A percentile compares a stretch with the other conserved stretches of the same genome.
These are phyloP conservation scores for Xylaria sp. DNA, from an alignment of 2,329 filamentous ascomycete species.

Conservation along the genomic window DNA sequence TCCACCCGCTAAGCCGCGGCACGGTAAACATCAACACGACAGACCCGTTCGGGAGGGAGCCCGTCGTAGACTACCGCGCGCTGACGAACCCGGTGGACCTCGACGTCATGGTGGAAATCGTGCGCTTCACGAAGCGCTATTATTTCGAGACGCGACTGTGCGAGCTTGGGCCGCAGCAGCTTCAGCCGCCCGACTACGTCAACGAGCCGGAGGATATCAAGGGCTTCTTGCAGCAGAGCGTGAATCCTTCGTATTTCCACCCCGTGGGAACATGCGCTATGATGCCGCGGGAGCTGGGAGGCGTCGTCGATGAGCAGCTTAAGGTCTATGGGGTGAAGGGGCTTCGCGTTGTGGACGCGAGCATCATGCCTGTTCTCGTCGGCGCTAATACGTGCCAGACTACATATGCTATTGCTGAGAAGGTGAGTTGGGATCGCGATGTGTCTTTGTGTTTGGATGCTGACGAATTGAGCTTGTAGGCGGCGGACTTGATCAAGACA, in stretches of 20 bases:
- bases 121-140: constrained; percentile 53
- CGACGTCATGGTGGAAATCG: constrained; percentile 53
- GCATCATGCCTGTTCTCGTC: constrained; percentile 58
- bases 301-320: constrained; percentile 57
- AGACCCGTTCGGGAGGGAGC: constrained; percentile 51
- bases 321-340: constrained; percentile 59
- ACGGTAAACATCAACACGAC: constrained; percentile 54
- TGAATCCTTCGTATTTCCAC: constrained; percentile 52
- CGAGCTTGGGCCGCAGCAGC: constrained; percentile 51
- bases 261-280: constrained; percentile 58
- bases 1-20: constrained; percentile 53
- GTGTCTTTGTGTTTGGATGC: neutral
- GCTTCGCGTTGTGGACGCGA: constrained; percentile 60
- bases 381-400: constrained; percentile 61
- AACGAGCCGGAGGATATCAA: constrained; percentile 50
- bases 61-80: constrained; percentile 54
- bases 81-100: constrained; percentile 54
- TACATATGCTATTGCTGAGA: constrained; percentile 65
- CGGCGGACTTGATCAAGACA: constrained; percentile 35
- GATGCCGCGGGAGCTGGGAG: constrained; percentile 57
- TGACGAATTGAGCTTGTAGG: constrained; percentile 22
- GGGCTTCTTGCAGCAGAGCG: constrained; percentile 39
- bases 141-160: constrained; percentile 53
- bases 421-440: constrained; percentile 41
- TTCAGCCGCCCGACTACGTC: constrained; percentile 47